Evolutionary conservation across 1,139 yeast species (phyloP), one percentile per base, ranked within the genome.

Genomic region (Saccharomyces hybrid): DNA sequence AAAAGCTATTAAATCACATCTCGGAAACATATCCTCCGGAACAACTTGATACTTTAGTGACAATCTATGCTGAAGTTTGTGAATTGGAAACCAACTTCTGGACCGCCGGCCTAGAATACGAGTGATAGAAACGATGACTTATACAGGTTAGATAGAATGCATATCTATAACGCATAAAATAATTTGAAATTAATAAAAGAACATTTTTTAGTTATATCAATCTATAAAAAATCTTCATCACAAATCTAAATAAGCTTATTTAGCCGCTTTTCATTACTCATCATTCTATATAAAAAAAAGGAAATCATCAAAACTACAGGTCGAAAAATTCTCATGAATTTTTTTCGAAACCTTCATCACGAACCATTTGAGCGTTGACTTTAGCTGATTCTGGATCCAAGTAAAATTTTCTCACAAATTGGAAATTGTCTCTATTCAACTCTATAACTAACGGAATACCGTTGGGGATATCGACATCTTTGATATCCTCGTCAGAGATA

Each of bases 371-470:
- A 4, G 88, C 87, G 53, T 86, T 86, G 59, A 75, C 70, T 56
- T 75, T 74, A 0, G 93, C 93, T 57, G 76, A 76, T 60, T 83
- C 86, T 13, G 86, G 83, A 64, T 86, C 93, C 57, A 86, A 71
- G 64, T 86, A 86, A 58, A 75, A 78, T 48, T 77, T 75, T 31
- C 71, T 72, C 1, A 74, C 66, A 49, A 79, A 74, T 38, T 71
- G 68, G 41, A 81, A 75, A 13, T 74, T 65, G 46, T 77, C 76
- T 58, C 79, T 63, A 31, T 64, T 72, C 41, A 82, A 63, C 58
- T 82, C 84, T 57, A 82, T 73, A 44, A 82, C 80, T 55, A 86
- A 72, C 5, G 93, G 95, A 9, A 86, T 81, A 0, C 89, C 93
- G 48, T 88, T 86, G 2, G 95, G 93, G 8, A 86, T 84, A 66